Evolutionary conservation across 768 basidiomycete species (phyloP).

Genomic region (Lanmaoa pseudosensibilis): DNA sequence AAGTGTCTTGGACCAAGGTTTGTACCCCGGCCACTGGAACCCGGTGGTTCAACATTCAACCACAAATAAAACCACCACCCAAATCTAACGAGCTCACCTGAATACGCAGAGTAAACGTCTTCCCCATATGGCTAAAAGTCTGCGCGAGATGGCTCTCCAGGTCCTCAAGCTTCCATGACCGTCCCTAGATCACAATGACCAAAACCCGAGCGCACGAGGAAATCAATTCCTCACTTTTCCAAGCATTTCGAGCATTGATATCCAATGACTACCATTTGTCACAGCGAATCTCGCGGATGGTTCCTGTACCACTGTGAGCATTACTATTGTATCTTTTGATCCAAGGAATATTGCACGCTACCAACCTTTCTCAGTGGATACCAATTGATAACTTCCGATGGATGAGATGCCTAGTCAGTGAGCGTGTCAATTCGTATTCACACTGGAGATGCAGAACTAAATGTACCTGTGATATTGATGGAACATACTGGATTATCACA

Average conservation of each 20-base stretch:
- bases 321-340: too few relatives aligned
- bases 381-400: too few relatives aligned
- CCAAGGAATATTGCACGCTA: too few relatives aligned
- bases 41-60: background rate
- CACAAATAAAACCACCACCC: background rate
- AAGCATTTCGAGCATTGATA: too few relatives aligned
- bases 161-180: background rate
- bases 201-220: background rate
- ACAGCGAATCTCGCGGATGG: too few relatives aligned
- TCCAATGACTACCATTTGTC: too few relatives aligned
- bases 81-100: slow-evolving; percentile 46
- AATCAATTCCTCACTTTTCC: background rate
- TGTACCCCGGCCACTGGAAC: slow-evolving; percentile 75
- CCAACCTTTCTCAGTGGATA: too few relatives aligned
- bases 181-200: background rate
- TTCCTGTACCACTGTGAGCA: too few relatives aligned
- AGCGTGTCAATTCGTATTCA: too few relatives aligned
- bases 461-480: background rate
- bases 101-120: slow-evolving; percentile 73
- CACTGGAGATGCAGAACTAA: background rate
- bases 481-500: background rate
- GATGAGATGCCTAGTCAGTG: too few relatives aligned
- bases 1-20: slow-evolving; percentile 72
- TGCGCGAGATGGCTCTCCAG: slow-evolving; percentile 33
- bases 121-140: slow-evolving; percentile 57